These are phyloP conservation scores for Waitea zeae DNA, from an alignment of 1,284 basidiomycete genomes.

Conservation along the genomic window DNA sequence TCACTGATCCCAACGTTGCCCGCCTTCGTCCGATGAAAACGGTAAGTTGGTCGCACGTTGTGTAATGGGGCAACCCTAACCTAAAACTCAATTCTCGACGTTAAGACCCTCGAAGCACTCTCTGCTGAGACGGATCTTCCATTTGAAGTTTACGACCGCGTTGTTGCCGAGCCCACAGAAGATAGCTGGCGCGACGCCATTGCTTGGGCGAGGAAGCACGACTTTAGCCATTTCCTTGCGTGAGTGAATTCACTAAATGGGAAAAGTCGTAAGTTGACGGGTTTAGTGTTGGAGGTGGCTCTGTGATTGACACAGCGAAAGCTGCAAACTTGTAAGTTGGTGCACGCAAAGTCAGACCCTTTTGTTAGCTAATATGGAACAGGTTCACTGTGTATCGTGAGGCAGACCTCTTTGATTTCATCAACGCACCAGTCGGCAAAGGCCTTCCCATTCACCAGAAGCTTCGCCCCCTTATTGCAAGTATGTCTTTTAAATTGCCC, in stretches of 20 bases:
- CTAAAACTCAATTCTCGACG: conserved; percentile 3
- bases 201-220: conserved; percentile 67
- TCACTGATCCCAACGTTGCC: conserved; percentile 79
- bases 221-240: conserved; percentile 93
- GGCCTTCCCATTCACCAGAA: conserved; percentile 69
- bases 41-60: conserved; percentile 22
- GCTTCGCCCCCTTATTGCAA: conserved; percentile 76
- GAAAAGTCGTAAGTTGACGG: neutral
- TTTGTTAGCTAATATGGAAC: conserved; percentile 2
- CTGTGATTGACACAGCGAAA: conserved; percentile 92
- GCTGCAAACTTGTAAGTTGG: conserved; percentile 69
- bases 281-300: conserved; percentile 81
- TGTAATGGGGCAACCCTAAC: conserved; percentile 1
- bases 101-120: neutral
- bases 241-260: conserved; percentile 18
- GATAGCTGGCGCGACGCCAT: conserved; percentile 80
- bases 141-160: conserved; percentile 75
- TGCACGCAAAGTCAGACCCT: conserved; percentile 1
- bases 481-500: conserved; percentile 14
- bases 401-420: conserved; percentile 85
- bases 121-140: conserved; percentile 43
- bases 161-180: conserved; percentile 86
- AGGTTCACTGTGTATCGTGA: conserved; percentile 83
- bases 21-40: conserved; percentile 72
- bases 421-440: conserved; percentile 92